Base-by-base conservation (phyloP, 2,329 filamentous ascomycete genomes). In the Alternaria novae-zelandiae region DNA sequence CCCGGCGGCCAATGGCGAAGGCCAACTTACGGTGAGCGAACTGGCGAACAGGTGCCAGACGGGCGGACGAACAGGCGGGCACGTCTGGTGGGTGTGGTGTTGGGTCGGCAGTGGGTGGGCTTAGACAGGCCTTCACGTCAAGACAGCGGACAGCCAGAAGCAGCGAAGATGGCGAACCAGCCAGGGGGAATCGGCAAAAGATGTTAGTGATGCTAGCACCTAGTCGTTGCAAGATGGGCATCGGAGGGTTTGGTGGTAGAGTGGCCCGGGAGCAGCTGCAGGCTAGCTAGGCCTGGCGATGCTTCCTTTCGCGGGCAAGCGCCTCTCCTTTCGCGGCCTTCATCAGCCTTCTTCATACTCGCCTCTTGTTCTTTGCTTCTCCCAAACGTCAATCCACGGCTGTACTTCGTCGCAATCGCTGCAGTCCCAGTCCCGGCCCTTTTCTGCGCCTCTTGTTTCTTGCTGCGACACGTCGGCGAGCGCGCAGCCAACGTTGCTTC, bases 381-480 rank as follows among this genome's bases (percentile, higher is more conserved):
- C 63, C 41, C 60, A 64, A 61, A 56, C 55, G 43, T 50, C 57
- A 50, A 54, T 44, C 59, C 44, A 57, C 61, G 66, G 57, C 71
- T 58, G 57, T 53, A 50, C 63, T 65, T 59, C 49, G 13, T 54
- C 36, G 68, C 63, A 51, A 44, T 60, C 60, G 66, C 74, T 76
- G 72, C 68, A 60, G 72, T 74, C 71, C 73, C 63, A 74, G 66
- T 54, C 43, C 54, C 55, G 63, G 46, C 59, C 57, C 61, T 59
- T 45, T 57, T 63, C 58, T 57, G 65, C 66, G 61, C 64, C 63
- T 57, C 64, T 70, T 61, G 69, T 69, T 68, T 74, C 60, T 73
- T 70, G 67, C 57, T 69, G 74, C 69, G 67, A 70, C 67, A 57
- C 68, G 57, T 67, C 60, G 44, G 64, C 55, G 68, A 65, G 55